These are phyloP conservation scores for Grigorovia transvaalensis DNA, from an alignment of 805 yeast species.

Conservation along the genomic window DNA sequence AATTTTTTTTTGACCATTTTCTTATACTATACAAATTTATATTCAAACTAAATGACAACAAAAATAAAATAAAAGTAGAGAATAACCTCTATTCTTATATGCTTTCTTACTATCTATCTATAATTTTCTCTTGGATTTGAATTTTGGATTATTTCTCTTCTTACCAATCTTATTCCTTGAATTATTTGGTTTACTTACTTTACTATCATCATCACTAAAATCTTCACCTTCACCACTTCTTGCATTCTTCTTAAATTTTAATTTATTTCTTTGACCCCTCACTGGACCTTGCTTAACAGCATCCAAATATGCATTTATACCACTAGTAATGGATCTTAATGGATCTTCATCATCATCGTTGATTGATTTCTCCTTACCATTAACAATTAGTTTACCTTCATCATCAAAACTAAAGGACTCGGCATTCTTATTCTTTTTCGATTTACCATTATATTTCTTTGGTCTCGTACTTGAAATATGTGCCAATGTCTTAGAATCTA, in stretches of 20 bases:
- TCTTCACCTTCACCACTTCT: constrained; percentile 36
- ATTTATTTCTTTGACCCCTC: constrained; percentile 83
- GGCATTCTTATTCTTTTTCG: constrained; percentile 23
- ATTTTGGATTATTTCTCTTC: constrained; percentile 20
- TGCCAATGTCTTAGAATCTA: constrained; percentile 75
- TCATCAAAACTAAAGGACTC: constrained; percentile 27
- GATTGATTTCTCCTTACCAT: constrained; percentile 19
- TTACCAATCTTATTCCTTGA: constrained; percentile 20
- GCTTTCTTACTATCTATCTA: constrained; percentile 1
- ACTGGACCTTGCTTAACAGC: constrained; percentile 91
- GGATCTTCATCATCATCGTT: constrained; percentile 36
- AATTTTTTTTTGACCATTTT: too few relatives aligned
- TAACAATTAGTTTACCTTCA: constrained; percentile 30
- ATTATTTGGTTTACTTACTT: constrained; percentile 2
- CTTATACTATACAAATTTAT: too few relatives aligned
- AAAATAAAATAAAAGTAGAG: background rate
- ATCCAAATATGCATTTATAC: constrained; percentile 85
- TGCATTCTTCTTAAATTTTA: constrained; percentile 69
- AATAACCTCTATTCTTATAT: background rate
- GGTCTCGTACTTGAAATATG: constrained; percentile 87
- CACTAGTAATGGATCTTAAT: constrained; percentile 37
- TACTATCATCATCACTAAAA: constrained; percentile 39
- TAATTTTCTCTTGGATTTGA: constrained; percentile 23
- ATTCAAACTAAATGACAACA: too few relatives aligned
- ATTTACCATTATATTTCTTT: constrained; percentile 38